Evolutionary conservation across 2,329 filamentous ascomycete species (phyloP).

Genomic region (Calonectria hongkongensis): DNA sequence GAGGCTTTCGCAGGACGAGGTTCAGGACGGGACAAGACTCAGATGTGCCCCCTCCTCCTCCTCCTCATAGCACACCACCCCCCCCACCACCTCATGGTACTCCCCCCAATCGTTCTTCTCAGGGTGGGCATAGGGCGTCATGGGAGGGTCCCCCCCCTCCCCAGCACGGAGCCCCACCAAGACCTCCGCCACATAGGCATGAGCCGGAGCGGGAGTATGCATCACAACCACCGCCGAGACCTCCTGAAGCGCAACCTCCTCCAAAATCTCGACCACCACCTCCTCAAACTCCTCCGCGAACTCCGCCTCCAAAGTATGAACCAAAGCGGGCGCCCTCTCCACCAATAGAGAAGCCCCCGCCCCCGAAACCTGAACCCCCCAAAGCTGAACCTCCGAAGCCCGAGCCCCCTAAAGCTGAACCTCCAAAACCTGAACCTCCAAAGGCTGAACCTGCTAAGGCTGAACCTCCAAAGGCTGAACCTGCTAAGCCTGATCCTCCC

Average conservation of each 20-base stretch:
- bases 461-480: not conserved
- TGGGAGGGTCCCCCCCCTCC: constrained; percentile 56
- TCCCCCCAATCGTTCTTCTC: constrained; percentile 51
- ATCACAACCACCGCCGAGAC: constrained; percentile 52
- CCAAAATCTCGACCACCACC: constrained; percentile 43
- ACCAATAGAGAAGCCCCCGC: constrained; percentile 9
- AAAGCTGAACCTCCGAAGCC: not conserved
- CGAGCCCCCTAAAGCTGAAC: not conserved
- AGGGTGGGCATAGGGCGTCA: constrained; percentile 61
- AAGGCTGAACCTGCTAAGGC: not conserved
- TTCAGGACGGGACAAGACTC: constrained; percentile 58
- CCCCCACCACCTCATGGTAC: constrained; percentile 60
- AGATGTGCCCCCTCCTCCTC: constrained; percentile 57
- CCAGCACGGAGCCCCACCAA: constrained; percentile 50
- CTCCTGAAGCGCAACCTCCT: constrained; percentile 42
- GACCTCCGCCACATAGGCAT: constrained; percentile 43
- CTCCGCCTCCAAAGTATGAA: constrained; percentile 30
- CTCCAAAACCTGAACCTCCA: not conserved
- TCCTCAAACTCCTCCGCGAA: constrained; percentile 44
- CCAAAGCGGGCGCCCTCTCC: constrained; percentile 22
- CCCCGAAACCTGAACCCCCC: not conserved
- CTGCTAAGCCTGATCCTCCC: not conserved
- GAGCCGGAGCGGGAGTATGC: constrained; percentile 48
- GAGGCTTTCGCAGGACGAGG: constrained; percentile 56
- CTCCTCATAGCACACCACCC: constrained; percentile 58